A percentile compares a stretch with the other conserved stretches of the same genome.
These are phyloP conservation scores for Acanthamoeba lugdunensis DNA, from an alignment of 208 protist species.

Conservation along the genomic window DNA sequence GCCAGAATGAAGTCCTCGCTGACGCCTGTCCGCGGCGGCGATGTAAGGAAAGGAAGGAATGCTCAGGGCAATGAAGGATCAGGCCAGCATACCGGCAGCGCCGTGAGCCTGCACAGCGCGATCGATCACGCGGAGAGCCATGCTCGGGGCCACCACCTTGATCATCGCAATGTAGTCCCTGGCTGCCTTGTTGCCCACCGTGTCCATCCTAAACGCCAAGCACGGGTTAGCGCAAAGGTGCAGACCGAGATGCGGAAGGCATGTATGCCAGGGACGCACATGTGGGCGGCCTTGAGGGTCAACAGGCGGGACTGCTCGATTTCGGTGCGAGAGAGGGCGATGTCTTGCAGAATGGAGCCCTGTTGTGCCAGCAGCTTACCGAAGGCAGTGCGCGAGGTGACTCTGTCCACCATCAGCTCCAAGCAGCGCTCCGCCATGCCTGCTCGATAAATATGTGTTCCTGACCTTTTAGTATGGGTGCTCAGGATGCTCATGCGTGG, in stretches of 20 bases:
- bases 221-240: neutral
- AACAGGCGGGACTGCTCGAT: constrained; percentile 87
- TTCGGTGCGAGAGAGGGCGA: constrained; percentile 87
- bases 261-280: constrained; percentile 29
- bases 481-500: neutral
- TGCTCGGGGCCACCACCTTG: constrained; percentile 85
- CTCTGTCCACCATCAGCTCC: constrained; percentile 82
- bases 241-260: neutral
- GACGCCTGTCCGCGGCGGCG: constrained; percentile 71
- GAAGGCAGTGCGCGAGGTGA: constrained; percentile 77
- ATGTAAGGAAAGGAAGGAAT: neutral
- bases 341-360: constrained; percentile 80
- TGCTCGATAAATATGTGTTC: neutral
- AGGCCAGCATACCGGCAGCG: constrained; percentile 74
- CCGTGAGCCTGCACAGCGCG: constrained; percentile 85
- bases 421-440: constrained; percentile 86
- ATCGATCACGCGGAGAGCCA: constrained; percentile 85
- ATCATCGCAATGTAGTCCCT: constrained; percentile 82
- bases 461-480: neutral
- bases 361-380: constrained; percentile 82
- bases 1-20: constrained; percentile 83
- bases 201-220: constrained; percentile 65
- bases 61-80: neutral
- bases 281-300: constrained; percentile 83
- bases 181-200: constrained; percentile 78